Conservation (phyloP, 148 eudicot species). For the Amaranthus cruentus region DNA sequence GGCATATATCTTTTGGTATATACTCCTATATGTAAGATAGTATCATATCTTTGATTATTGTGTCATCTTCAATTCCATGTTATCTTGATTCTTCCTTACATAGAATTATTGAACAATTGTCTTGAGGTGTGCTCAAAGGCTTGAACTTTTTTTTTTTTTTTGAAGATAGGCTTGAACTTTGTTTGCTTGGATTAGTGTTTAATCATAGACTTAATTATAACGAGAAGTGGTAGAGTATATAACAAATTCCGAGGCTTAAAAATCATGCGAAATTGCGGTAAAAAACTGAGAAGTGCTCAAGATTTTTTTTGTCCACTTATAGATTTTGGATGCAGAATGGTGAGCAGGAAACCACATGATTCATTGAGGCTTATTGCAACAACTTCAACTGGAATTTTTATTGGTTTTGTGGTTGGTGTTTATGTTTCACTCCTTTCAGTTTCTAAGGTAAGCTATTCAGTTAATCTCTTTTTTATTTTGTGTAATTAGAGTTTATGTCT, state of each 20-base stretch:
- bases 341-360: slow-evolving; percentile 47
- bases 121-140: slow-evolving; percentile 12
- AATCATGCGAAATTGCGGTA: slow-evolving; percentile 20
- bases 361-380: slow-evolving; percentile 45
- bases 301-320: slow-evolving; percentile 17
- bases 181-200: slow-evolving; percentile 12
- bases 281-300: slow-evolving; percentile 3
- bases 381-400: slow-evolving; percentile 44
- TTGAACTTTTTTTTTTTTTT: neutral
- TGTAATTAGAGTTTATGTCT: neutral
- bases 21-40: no score
- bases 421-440: slow-evolving; percentile 44
- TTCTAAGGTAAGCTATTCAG: slow-evolving; percentile 46
- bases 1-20: no score
- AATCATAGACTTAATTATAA: neutral
- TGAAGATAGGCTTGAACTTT: neutral
- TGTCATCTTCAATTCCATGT: no score
- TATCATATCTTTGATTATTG: no score
- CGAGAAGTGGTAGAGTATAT: neutral
- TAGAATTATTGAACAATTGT: neutral
- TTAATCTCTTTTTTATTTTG: neutral
- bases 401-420: slow-evolving; percentile 70
- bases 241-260: neutral
- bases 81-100: neutral
- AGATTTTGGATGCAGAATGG: slow-evolving; percentile 34